A percentile compares a stretch with the other conserved stretches of the same genome.
phyloP scores from a whole-genome alignment of 2,329 filamentous ascomycete species.

The Claviceps digitariae region DNA sequence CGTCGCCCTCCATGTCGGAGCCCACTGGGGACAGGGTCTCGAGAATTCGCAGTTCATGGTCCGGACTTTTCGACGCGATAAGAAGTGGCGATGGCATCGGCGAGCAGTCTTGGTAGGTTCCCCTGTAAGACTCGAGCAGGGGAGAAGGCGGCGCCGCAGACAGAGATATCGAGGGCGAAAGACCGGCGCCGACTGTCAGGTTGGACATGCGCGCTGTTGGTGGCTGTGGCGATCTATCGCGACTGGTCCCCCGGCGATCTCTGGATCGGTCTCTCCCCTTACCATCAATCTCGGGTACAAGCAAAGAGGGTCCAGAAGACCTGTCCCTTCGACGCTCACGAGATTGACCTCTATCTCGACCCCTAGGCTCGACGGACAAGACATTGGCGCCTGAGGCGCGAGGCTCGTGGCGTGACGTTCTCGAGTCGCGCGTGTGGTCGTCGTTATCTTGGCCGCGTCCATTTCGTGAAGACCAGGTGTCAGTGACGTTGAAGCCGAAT shows the following conservation, averaged over 20 bases:
- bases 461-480: constrained; percentile 13
- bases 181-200: constrained; percentile 35
- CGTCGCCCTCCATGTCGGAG: constrained; percentile 30
- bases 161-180: constrained; percentile 28
- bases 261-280: constrained; percentile 12
- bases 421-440: constrained; percentile 10
- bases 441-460: constrained; percentile 3
- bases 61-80: constrained; percentile 30
- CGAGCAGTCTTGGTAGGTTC: constrained; percentile 87
- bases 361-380: constrained; percentile 27
- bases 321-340: constrained; percentile 20
- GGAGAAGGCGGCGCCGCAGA: constrained; percentile 62
- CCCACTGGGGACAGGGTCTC: constrained; percentile 39
- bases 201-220: constrained; percentile 36
- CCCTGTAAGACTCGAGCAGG: constrained; percentile 80
- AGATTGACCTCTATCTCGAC: constrained; percentile 21
- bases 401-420: constrained; percentile 18
- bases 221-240: constrained; percentile 34
- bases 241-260: constrained; percentile 21
- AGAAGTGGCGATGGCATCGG: constrained; percentile 81
- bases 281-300: constrained; percentile 11
- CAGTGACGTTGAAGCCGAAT: constrained; percentile 8
- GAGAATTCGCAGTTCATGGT: constrained; percentile 34
- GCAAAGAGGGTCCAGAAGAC: constrained; percentile 10
- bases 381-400: constrained; percentile 25